Evolutionary conservation across 2,329 filamentous ascomycete species (phyloP).

Genomic region (Trichophaea hybrida): DNA sequence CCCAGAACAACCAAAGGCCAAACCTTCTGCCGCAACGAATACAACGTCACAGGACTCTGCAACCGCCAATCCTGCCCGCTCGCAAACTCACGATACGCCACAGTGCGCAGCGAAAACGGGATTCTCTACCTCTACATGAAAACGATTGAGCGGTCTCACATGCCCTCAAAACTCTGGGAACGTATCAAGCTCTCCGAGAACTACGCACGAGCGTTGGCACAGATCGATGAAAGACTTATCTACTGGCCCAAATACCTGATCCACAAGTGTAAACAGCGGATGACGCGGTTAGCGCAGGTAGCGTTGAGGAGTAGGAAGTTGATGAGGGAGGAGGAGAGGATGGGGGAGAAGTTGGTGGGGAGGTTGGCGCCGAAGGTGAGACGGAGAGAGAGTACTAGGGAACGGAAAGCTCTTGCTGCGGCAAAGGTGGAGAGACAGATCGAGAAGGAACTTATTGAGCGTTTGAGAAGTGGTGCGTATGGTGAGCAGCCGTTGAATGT

Average conservation of each 20-base stretch:
- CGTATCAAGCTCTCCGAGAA: constrained; percentile 78
- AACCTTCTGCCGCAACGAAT: constrained; percentile 91
- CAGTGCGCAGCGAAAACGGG: constrained; percentile 66
- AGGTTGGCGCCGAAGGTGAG: constrained; percentile 83
- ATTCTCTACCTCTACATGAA: constrained; percentile 94
- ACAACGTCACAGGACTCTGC: constrained; percentile 68
- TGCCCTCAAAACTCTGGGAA: constrained; percentile 90
- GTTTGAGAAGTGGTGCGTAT: constrained; percentile 81
- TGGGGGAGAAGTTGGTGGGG: constrained; percentile 78
- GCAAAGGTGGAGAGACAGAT: constrained; percentile 94
- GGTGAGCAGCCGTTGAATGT: constrained; percentile 91
- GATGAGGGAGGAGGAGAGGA: constrained; percentile 72
- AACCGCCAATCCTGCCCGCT: constrained; percentile 80
- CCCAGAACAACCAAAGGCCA: constrained; percentile 64
- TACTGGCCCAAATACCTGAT: constrained; percentile 91
- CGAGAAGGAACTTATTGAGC: constrained; percentile 84
- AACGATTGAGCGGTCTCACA: constrained; percentile 73
- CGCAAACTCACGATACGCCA: constrained; percentile 85
- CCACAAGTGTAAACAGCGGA: constrained; percentile 91
- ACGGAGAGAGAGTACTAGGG: constrained; percentile 58
- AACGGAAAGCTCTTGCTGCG: constrained; percentile 62
- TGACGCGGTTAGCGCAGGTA: constrained; percentile 85
- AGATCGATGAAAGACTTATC: constrained; percentile 71
- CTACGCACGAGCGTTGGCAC: constrained; percentile 75
- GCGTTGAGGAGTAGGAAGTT: constrained; percentile 55